These are phyloP conservation scores for Urtica urens DNA, from an alignment of 306 rosid species.

Conservation along the genomic window DNA sequence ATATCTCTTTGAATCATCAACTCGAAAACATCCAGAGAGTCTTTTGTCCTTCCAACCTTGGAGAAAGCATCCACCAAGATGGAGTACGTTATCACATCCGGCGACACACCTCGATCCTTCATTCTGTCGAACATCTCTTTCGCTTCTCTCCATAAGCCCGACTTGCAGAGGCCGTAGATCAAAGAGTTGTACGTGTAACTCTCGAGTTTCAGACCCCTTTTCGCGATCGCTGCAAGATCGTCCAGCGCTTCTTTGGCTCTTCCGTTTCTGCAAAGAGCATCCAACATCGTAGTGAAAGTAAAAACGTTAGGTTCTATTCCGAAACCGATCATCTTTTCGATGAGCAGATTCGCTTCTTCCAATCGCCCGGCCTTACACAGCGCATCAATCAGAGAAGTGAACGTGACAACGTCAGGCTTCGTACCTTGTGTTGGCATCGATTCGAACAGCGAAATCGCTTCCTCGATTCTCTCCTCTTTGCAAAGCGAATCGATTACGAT, in stretches of 20 bases:
- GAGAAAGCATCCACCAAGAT: background rate
- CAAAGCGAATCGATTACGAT: too few species aligned
- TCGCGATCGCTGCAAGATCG: constrained; percentile 14
- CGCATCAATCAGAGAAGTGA: too few species aligned
- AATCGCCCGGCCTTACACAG: too few species aligned
- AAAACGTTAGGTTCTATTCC: constrained; percentile 22
- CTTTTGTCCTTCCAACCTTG: too few species aligned
- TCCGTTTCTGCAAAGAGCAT: constrained; percentile 26
- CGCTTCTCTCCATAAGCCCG: constrained; percentile 21
- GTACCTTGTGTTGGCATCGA: constrained; percentile 20
- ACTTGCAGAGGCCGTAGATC: constrained; percentile 19
- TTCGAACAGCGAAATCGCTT: constrained; percentile 19
- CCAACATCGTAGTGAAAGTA: constrained; percentile 17
- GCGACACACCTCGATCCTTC: constrained; percentile 13
- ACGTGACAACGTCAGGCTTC: too few species aligned
- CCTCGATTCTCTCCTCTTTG: constrained; percentile 17
- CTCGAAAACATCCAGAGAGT: too few species aligned
- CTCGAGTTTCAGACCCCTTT: constrained; percentile 15
- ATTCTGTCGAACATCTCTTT: constrained; percentile 22
- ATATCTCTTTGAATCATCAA: background rate
- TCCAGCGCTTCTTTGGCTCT: constrained; percentile 13
- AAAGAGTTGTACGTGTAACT: constrained; percentile 1
- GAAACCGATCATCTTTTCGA: too few species aligned
- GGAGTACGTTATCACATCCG: constrained; percentile 22
- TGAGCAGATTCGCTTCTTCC: too few species aligned